Evolutionary conservation across 345 rosid species (phyloP).

Genomic region (Sisymbrium irio): DNA sequence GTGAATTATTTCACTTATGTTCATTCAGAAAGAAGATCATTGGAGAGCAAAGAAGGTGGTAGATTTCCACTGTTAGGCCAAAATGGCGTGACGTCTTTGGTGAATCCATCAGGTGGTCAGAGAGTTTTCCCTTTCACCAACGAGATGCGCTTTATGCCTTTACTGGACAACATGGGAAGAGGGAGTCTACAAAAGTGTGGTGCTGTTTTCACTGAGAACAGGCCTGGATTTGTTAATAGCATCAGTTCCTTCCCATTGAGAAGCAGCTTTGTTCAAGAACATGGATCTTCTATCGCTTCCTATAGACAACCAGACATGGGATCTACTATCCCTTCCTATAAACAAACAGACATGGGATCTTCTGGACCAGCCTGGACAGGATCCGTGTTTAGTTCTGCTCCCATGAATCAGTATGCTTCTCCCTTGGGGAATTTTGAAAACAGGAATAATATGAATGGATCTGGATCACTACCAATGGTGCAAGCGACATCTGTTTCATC

Average conservation of each 20-base stretch:
- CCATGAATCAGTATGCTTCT: conserved; percentile 38
- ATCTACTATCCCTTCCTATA: conserved; percentile 39
- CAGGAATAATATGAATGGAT: conserved; percentile 29
- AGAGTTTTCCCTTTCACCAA: conserved; percentile 32
- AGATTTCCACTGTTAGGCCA: background rate
- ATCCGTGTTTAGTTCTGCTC: conserved; percentile 39
- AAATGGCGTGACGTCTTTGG: conserved; percentile 24
- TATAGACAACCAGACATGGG: conserved; percentile 28
- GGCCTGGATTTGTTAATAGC: conserved; percentile 34
- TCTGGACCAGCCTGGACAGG: conserved; percentile 40
- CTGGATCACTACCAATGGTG: conserved; percentile 37
- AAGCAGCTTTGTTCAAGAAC: conserved; percentile 45
- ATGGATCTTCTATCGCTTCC: conserved; percentile 40
- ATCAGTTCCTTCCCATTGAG: conserved; percentile 39
- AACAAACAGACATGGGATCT: conserved; percentile 28
- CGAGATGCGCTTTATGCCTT: conserved; percentile 39
- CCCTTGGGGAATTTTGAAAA: conserved; percentile 36
- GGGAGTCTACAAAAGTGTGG: conserved; percentile 38
- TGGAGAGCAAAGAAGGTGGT: conserved; percentile 6
- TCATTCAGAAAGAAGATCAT: conserved; percentile 24
- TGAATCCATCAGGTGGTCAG: conserved; percentile 27
- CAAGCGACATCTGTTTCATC: conserved; percentile 41
- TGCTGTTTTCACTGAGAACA: conserved; percentile 37
- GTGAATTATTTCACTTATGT: background rate
- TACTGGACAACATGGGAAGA: conserved; percentile 36